Base-by-base conservation (phyloP, 2,329 filamentous ascomycete species). In the Talaromyces atroroseus region DNA sequence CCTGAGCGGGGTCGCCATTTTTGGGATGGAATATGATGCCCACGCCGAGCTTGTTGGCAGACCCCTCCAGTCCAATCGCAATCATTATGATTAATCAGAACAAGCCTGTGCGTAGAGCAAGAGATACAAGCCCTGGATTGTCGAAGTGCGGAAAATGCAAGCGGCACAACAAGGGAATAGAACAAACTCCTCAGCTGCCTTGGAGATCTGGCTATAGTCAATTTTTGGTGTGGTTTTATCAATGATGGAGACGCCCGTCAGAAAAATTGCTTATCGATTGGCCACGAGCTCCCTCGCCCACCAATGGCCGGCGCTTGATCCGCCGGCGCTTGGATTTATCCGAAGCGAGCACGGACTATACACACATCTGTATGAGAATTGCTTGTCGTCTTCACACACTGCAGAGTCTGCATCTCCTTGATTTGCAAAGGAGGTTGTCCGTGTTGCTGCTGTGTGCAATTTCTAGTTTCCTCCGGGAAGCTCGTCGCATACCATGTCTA, bases 1-100 rank as follows among this genome's bases (percentile, higher is more conserved):
- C 86, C 62, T 80, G 76, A 20, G 87, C 82, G 38, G 80, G 76
- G 58, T 76, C 73, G 67, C 74, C 70, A 58, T 79, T 76, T 26
- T 76, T 76, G 68, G 60, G 76, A 77, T 97, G 94, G 23, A 85
- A 82, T 71, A 99, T 96, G 58, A 99, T 80, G 67, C 94, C 94
- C 58, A 97, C 87, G 63, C 92, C 94, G 52, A 99, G 85, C 76
- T 99, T 99, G 80, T 99, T 99, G 74, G 94, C 94, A 57, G 90
- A 96, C 72, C 94, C 92, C 79, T 99, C 94, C 70, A 90, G 81
- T 21, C 87, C 87, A 65, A 89, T 80, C 29, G 85, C 82, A 63
- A 89, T 86, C 78, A 85, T 85, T 23, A 36, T 36, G 20, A 23
- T 18, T 5, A n/a, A 23, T 14, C 20, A 6, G 40, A 44, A 18